Evolutionary conservation across 179 eudicot genomes (phyloP).

Genomic region (Sideroxylon spinosum): DNA sequence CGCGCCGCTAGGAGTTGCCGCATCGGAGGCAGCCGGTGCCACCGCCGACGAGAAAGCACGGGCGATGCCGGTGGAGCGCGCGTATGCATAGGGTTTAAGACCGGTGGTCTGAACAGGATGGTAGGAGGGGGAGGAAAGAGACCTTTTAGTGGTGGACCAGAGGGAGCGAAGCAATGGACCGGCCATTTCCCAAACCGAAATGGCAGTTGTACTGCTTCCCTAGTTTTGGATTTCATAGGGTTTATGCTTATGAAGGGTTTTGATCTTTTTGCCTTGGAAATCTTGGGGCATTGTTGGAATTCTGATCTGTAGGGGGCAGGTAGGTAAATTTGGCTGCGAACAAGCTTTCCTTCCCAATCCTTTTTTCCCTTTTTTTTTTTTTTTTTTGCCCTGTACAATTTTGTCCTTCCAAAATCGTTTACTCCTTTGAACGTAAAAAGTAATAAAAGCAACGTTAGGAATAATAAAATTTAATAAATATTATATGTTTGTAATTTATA

Average conservation of each 20-base stretch:
- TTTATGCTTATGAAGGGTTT: neutral
- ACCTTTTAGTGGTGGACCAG: slow-evolving; percentile 40
- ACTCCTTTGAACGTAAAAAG: no score
- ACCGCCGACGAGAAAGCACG: slow-evolving; percentile 38
- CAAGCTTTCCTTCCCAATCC: no score
- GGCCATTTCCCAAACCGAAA: slow-evolving; percentile 35
- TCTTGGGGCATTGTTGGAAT: no score
- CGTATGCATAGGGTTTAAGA: slow-evolving; percentile 16
- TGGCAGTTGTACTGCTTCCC: slow-evolving; percentile 1
- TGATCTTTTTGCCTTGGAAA: no score
- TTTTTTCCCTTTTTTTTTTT: no score
- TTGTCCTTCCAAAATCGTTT: no score
- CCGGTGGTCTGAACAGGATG: neutral
- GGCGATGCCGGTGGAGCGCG: slow-evolving; percentile 26
- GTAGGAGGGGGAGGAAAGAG: slow-evolving; percentile 22
- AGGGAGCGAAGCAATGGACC: slow-evolving; percentile 60
- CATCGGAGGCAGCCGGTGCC: slow-evolving; percentile 29
- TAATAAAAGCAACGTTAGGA: no score
- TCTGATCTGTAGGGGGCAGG: no score
- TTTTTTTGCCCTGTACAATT: no score
- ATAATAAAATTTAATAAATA: no score
- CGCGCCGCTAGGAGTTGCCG: slow-evolving; percentile 20
- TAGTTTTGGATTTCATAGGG: neutral
- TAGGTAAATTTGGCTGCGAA: no score
- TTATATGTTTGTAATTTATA: no score